Conservation (phyloP, 2,329 filamentous ascomycete genomes). For the Harringtonia aguacate region DNA sequence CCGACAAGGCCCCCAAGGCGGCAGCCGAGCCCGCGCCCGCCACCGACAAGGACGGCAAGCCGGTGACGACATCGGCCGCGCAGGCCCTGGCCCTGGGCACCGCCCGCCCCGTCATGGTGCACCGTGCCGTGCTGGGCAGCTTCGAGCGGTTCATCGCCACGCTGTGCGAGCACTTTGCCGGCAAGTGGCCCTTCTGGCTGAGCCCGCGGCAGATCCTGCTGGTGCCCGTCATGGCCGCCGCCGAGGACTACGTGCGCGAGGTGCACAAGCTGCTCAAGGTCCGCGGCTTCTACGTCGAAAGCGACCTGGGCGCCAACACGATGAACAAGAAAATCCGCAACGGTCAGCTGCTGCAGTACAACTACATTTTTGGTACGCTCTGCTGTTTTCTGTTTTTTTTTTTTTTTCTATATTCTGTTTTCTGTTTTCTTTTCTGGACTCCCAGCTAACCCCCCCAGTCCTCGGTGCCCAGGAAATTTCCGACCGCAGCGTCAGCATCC, state of each 20-base stretch:
- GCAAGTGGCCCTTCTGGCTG: slow-evolving; percentile 86
- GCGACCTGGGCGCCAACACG: slow-evolving; percentile 65
- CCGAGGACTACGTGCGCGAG: slow-evolving; percentile 64
- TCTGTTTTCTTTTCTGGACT: neutral
- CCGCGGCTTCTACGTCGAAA: slow-evolving; percentile 58
- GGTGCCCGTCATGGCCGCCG: slow-evolving; percentile 64
- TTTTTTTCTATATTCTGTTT: neutral
- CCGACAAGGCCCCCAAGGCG: slow-evolving; percentile 7
- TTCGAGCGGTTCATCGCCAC: slow-evolving; percentile 58
- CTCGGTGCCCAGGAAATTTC: slow-evolving; percentile 15
- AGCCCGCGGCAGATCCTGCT: slow-evolving; percentile 74
- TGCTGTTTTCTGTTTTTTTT: neutral
- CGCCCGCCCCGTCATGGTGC: slow-evolving; percentile 75
- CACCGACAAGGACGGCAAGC: slow-evolving; percentile 18
- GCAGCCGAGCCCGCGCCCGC: slow-evolving; percentile 6
- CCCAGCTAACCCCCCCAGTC: slow-evolving; percentile 5
- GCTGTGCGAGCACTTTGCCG: slow-evolving; percentile 72
- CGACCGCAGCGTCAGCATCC: slow-evolving; percentile 16
- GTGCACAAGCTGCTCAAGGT: slow-evolving; percentile 58
- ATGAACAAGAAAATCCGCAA: slow-evolving; percentile 85
- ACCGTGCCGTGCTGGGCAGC: slow-evolving; percentile 70
- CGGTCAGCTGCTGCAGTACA: slow-evolving; percentile 71
- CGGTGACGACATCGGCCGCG: slow-evolving; percentile 22
- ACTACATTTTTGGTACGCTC: slow-evolving; percentile 64
- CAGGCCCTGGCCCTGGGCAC: slow-evolving; percentile 57